Evolutionary conservation across 106 monocot species (phyloP).

Genomic region (Platanthera guangdongensis): DNA sequence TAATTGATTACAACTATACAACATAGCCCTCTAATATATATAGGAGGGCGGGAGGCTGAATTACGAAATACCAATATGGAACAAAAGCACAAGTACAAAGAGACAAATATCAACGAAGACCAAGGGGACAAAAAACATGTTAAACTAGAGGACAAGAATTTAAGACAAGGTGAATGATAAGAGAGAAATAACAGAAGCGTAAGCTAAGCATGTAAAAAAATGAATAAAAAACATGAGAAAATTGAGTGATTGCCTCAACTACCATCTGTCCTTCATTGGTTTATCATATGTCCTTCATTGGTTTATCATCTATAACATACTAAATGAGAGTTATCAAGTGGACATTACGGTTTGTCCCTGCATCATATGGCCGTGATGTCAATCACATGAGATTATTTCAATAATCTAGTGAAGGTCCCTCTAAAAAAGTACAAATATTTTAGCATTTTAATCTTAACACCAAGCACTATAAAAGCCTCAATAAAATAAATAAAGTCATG

Average conservation of each 20-base stretch:
- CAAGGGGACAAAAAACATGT: neutral
- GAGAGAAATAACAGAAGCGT: neutral
- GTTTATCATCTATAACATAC: neutral
- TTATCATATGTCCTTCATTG: neutral
- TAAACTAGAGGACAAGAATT: neutral
- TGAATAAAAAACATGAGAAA: neutral
- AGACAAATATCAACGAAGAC: neutral
- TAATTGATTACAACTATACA: no score
- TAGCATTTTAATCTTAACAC: no score
- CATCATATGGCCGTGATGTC: no score
- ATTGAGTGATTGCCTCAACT: neutral
- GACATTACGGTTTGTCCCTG: neutral
- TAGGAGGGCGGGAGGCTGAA: no score
- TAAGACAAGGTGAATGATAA: neutral
- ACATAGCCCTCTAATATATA: no score
- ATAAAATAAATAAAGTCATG: no score
- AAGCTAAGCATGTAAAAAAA: neutral
- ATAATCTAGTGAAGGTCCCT: no score
- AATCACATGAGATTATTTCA: no score
- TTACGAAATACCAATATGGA: no score
- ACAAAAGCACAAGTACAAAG: neutral
- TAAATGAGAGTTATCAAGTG: neutral
- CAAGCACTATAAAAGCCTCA: no score
- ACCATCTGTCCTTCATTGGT: neutral
- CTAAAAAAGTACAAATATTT: no score